These are phyloP conservation scores for Tulasnella calospora DNA, from an alignment of 768 basidiomycete species.

Conservation along the genomic window DNA sequence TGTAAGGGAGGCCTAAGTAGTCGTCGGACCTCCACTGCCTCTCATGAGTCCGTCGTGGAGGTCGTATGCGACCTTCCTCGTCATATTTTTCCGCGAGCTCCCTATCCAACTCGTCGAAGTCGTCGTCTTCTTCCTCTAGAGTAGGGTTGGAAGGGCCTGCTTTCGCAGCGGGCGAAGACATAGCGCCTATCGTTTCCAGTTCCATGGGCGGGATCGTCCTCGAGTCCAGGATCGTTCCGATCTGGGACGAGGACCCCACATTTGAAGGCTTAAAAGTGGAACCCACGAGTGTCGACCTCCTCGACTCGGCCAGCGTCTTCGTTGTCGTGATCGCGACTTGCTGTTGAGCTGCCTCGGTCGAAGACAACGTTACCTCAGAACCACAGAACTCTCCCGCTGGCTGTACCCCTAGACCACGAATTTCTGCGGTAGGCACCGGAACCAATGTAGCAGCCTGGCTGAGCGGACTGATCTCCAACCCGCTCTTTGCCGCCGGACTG, in stretches of 20 bases:
- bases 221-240: no score
- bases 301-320: not conserved
- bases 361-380: not conserved
- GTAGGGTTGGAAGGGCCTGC: not conserved
- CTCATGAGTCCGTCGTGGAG: conserved; percentile 13
- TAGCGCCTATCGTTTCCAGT: no score
- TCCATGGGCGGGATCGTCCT: no score
- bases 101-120: not conserved
- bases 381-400: not conserved
- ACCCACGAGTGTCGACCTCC: not conserved
- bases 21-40: conserved; percentile 18
- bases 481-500: not conserved
- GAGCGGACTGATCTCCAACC: not conserved
- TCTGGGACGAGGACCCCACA: not conserved
- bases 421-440: not conserved
- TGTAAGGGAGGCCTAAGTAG: not conserved
- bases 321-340: not conserved
- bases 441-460: not conserved
- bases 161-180: not conserved
- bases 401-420: not conserved
- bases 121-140: not conserved
- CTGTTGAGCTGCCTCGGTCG: not conserved
- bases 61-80: conserved; percentile 1
- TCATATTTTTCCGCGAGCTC: conserved; percentile 8
- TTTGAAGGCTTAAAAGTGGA: not conserved